Evolutionary conservation across 2,329 filamentous ascomycete species (phyloP), one percentile per base, ranked within the genome.

Genomic region (Leptographium galeiforme): DNA sequence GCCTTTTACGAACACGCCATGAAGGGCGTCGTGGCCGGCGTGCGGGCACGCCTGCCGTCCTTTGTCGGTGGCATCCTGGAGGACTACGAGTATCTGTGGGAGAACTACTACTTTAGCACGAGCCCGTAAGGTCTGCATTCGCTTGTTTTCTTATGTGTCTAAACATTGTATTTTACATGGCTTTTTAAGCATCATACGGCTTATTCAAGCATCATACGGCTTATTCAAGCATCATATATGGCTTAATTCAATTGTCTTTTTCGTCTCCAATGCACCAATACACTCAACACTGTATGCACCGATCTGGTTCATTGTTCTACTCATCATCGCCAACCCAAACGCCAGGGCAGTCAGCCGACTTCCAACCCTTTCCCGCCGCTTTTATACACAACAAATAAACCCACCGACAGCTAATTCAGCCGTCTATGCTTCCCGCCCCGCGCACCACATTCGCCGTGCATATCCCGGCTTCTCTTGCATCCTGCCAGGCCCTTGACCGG

Each of bases 61-160:
- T 79, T 98, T 64, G 75, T 95, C 30, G 86, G 84, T 10, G 88
- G 87, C 54, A 85, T 98, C 47, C 69, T 97, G 58, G 89, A 96
- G 65, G 93, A 98, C 67, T 98, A 98, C 66, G 88, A 95, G 68
- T 97, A 94, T 66, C 74, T 98, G 36, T 98, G 93, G 93, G 89
- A 96, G 69, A 90, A 94, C 62, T 97, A 96, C 68, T 94, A 97
- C 69, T 98, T 97, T 68, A 80, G 77, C 66, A 81, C 78, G 39
- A 78, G 75, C 53, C 55, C 61, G 4, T 65, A 56, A 63, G 19
- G 10, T 14, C 8, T 11, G 4, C 40, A 32, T 10, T 39, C 39
- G 13, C 38, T 41, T 40, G 8, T 38, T 40, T 45, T 52, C n/a
- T 41, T 25, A n/a, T n/a, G n/a, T n/a, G n/a, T n/a, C n/a, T n/a